phyloP scores from a whole-genome alignment of 2,329 filamentous ascomycete genomes.

The Phyllachora maydis region DNA sequence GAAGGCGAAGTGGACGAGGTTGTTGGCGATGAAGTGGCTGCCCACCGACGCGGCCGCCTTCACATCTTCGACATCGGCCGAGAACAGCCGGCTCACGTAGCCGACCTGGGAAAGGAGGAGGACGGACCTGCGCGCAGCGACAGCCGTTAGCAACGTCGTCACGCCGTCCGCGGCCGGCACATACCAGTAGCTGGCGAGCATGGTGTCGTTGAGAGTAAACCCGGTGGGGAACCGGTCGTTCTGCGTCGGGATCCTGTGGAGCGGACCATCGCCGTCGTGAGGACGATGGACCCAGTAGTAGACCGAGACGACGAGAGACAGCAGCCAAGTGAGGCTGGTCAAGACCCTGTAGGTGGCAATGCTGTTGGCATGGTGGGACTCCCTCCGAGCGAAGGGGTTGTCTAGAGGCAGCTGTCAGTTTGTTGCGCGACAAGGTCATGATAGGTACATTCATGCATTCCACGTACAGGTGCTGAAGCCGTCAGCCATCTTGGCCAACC shows the following conservation, averaged over 20 bases:
- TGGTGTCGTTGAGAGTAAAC: conserved; percentile 50
- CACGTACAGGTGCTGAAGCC: too few relatives aligned
- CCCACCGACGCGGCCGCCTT: conserved; percentile 57
- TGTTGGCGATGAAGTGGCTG: conserved; percentile 70
- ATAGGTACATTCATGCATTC: too few relatives aligned
- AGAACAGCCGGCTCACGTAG: conserved; percentile 63
- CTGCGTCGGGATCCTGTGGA: conserved; percentile 51
- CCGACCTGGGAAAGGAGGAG: conserved; percentile 57
- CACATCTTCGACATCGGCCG: conserved; percentile 37
- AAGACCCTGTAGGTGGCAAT: conserved; percentile 58
- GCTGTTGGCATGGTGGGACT: conserved; percentile 37
- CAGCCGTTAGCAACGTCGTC: neutral
- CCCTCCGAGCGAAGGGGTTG: conserved; percentile 58
- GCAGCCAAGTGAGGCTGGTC: conserved; percentile 52
- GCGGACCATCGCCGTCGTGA: conserved; percentile 43
- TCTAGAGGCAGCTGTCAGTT: too few relatives aligned
- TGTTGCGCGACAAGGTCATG: too few relatives aligned
- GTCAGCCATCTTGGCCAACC: too few relatives aligned
- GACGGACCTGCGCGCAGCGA: conserved; percentile 34
- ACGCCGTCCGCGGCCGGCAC: conserved; percentile 13
- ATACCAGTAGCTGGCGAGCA: conserved; percentile 61
- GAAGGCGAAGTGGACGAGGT: conserved; percentile 64
- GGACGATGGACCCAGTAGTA: conserved; percentile 52
- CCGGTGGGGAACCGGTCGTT: conserved; percentile 46
- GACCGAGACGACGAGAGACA: conserved; percentile 50